Percentiles rank a stretch among this genome's conserved stretches.
These are phyloP conservation scores for Tinospora cordifolia DNA, from an alignment of 164 flowering plant species.

Conservation along the genomic window DNA sequence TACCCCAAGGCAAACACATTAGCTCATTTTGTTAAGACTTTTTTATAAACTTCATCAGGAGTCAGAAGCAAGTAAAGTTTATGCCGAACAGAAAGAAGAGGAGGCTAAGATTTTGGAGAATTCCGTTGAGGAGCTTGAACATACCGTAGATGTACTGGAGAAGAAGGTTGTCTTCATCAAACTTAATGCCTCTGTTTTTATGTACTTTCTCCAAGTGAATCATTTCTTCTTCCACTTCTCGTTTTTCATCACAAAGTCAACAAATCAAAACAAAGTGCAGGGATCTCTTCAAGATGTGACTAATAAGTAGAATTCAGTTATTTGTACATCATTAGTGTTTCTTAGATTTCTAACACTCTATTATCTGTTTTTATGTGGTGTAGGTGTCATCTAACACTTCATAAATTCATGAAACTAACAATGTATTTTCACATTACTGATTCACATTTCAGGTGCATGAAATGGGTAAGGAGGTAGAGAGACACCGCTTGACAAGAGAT, in stretches of 20 bases:
- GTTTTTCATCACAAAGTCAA: not conserved
- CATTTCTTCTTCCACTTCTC: not conserved
- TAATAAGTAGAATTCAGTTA: too few species aligned
- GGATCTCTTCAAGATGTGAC: not conserved
- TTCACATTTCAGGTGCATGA: slow-evolving; percentile 51
- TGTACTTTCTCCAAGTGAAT: not conserved
- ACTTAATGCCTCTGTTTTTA: not conserved
- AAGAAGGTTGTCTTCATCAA: slow-evolving; percentile 44
- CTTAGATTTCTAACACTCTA: not conserved
- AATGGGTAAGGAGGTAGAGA: slow-evolving; percentile 64
- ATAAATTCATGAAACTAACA: not conserved
- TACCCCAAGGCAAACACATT: not conserved
- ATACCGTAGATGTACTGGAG: slow-evolving; percentile 72
- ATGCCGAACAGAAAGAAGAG: slow-evolving; percentile 90
- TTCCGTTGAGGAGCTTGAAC: slow-evolving; percentile 84
- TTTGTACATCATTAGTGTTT: not conserved
- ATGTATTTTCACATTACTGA: not conserved
- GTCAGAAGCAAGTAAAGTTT: slow-evolving; percentile 63
- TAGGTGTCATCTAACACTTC: not conserved
- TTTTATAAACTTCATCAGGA: slow-evolving; percentile 30
- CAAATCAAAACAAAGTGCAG: too few species aligned
- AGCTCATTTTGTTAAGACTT: not conserved
- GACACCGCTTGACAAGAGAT: slow-evolving; percentile 46
- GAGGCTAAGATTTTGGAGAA: slow-evolving; percentile 76
- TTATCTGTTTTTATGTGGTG: not conserved